phyloP scores from a whole-genome alignment of 768 basidiomycete species.

The Rhizopogon vulgaris region DNA sequence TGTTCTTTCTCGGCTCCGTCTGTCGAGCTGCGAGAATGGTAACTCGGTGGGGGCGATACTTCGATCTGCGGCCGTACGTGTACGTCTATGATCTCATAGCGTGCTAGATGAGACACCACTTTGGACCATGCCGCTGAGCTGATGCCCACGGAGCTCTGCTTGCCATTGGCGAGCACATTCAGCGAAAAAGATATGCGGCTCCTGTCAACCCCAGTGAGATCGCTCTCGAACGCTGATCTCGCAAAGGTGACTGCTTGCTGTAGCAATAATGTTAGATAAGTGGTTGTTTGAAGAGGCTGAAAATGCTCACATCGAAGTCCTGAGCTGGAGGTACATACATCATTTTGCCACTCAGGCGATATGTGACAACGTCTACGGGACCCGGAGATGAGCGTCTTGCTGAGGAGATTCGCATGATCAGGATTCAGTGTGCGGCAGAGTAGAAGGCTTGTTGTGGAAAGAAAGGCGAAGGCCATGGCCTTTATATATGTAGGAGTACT shows the following conservation, averaged over 20 bases:
- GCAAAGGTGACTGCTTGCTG: conserved; percentile 48
- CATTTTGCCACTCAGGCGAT: conserved; percentile 35
- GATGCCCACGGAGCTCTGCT: conserved; percentile 38
- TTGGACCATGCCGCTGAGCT: conserved; percentile 46
- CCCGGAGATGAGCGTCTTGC: conserved; percentile 16
- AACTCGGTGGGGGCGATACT: conserved; percentile 33
- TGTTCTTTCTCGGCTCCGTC: conserved; percentile 11
- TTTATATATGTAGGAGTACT: too few relatives aligned
- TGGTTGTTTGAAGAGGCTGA: not conserved
- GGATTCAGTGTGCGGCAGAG: not conserved
- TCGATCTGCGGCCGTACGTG: conserved; percentile 29
- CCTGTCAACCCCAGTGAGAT: conserved; percentile 30
- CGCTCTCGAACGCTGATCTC: conserved; percentile 40
- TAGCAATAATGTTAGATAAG: not conserved
- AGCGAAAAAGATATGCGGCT: conserved; percentile 41
- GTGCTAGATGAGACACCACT: conserved; percentile 32
- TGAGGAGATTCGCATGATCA: not conserved
- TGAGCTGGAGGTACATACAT: conserved; percentile 45
- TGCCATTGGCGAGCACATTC: conserved; percentile 25
- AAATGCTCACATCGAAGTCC: conserved; percentile 35
- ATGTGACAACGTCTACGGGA: conserved; percentile 42
- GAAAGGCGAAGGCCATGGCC: not conserved
- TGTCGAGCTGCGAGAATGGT: conserved; percentile 12
- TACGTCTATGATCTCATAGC: conserved; percentile 46
- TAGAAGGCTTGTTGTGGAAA: not conserved